A percentile compares a stretch with the other conserved stretches of the same genome.
Conservation (phyloP, 2,329 filamentous ascomycete species). For the Ascochyta rabiei region DNA sequence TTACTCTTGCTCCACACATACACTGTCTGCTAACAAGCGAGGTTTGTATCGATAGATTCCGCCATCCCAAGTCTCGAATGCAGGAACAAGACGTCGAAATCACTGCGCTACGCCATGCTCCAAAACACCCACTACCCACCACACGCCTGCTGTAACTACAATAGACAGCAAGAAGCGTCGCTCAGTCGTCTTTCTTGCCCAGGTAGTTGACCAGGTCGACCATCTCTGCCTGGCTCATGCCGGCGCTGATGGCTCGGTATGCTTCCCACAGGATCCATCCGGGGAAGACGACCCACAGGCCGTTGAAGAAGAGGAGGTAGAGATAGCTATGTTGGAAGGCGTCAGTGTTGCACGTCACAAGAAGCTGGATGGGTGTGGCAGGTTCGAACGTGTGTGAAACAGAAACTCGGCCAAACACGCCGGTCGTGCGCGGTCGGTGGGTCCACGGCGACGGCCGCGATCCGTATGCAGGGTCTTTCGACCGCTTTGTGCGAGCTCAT, state of each 20-base stretch:
- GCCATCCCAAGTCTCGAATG: too few species aligned
- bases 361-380: too few species aligned
- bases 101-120: too few species aligned
- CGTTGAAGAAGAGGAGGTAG: slow-evolving; percentile 69
- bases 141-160: too few species aligned
- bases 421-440: slow-evolving; percentile 4
- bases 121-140: too few species aligned
- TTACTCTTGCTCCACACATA: too few species aligned
- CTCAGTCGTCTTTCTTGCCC: slow-evolving; percentile 38
- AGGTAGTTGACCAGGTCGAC: slow-evolving; percentile 47
- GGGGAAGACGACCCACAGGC: slow-evolving; percentile 66
- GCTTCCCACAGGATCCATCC: slow-evolving; percentile 63
- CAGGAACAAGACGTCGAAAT: too few species aligned
- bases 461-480: slow-evolving; percentile 1
- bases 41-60: too few species aligned
- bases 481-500: neutral
- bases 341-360: neutral
- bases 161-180: too few species aligned
- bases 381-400: neutral
- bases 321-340: slow-evolving; percentile 56
- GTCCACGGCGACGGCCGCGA: neutral
- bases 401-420: neutral
- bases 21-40: too few species aligned
- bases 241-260: slow-evolving; percentile 52
- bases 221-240: slow-evolving; percentile 47